phyloP scores from a whole-genome alignment of 257 asterid genomes.

The Rubia yunnanensis region DNA sequence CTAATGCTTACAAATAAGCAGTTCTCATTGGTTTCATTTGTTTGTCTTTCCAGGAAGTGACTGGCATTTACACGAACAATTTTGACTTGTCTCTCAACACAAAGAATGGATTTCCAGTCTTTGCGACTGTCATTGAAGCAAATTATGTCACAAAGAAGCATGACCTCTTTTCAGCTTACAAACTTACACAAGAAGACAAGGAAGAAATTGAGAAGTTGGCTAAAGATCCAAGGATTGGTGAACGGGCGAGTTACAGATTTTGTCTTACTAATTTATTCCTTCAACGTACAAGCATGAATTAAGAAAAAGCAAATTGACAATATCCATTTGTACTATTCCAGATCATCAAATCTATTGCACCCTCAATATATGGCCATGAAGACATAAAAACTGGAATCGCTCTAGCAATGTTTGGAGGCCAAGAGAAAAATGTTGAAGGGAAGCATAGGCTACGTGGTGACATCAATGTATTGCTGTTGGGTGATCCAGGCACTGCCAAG shows the following conservation, averaged over 20 bases:
- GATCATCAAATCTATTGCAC: constrained; percentile 91
- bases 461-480: constrained; percentile 86
- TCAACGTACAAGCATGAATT: background rate
- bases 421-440: constrained; percentile 92
- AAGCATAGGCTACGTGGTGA: constrained; percentile 92
- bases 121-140: constrained; percentile 99
- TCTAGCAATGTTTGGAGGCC: constrained; percentile 91
- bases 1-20: background rate
- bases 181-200: constrained; percentile 95
- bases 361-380: constrained; percentile 94
- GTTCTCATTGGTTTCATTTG: background rate
- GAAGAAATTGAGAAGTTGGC: constrained; percentile 92
- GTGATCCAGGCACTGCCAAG: constrained; percentile 99
- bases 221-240: constrained; percentile 95
- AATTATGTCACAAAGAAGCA: constrained; percentile 90
- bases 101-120: constrained; percentile 97
- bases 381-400: constrained; percentile 95
- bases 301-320: background rate
- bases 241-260: constrained; percentile 41
- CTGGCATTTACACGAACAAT: constrained; percentile 94
- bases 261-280: background rate
- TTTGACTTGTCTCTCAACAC: constrained; percentile 92
- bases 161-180: constrained; percentile 94
- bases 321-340: constrained; percentile 17
- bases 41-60: constrained; percentile 67